phyloP scores from a whole-genome alignment of 345 rosid genomes.

The Boechera retrofracta region DNA sequence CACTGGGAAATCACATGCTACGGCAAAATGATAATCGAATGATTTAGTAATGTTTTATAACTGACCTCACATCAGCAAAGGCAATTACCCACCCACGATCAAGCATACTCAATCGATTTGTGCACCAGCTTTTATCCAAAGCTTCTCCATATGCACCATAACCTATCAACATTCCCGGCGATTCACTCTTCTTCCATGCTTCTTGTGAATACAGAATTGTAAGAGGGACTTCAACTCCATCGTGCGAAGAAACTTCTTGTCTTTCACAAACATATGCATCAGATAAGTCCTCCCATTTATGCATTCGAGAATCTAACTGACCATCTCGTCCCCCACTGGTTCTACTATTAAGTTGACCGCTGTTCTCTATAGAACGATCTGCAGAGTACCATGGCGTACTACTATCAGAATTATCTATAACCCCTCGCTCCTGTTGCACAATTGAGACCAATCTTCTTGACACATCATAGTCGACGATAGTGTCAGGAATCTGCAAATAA shows the following conservation, averaged over 20 bases:
- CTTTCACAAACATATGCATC: conserved; percentile 69
- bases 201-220: conserved; percentile 75
- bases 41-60: conserved; percentile 27
- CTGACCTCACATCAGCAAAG: conserved; percentile 94
- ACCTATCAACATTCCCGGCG: conserved; percentile 76
- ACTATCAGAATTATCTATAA: conserved; percentile 44
- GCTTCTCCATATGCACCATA: conserved; percentile 95
- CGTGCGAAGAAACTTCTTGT: conserved; percentile 71
- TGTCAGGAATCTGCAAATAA: conserved; percentile 76
- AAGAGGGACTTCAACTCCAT: conserved; percentile 75
- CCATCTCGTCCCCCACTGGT: conserved; percentile 34
- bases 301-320: conserved; percentile 33
- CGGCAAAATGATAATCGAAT: neutral
- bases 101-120: conserved; percentile 77
- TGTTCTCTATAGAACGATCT: conserved; percentile 38
- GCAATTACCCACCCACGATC: conserved; percentile 95
- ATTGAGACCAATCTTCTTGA: conserved; percentile 56
- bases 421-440: conserved; percentile 67
- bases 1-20: no score
- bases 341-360: conserved; percentile 14
- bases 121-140: conserved; percentile 79
- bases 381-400: conserved; percentile 37
- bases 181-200: conserved; percentile 60
- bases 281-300: conserved; percentile 60
- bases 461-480: conserved; percentile 82